phyloP scores from a whole-genome alignment of 2,329 filamentous ascomycete genomes.

The Ceratocystiopsis minuta region DNA sequence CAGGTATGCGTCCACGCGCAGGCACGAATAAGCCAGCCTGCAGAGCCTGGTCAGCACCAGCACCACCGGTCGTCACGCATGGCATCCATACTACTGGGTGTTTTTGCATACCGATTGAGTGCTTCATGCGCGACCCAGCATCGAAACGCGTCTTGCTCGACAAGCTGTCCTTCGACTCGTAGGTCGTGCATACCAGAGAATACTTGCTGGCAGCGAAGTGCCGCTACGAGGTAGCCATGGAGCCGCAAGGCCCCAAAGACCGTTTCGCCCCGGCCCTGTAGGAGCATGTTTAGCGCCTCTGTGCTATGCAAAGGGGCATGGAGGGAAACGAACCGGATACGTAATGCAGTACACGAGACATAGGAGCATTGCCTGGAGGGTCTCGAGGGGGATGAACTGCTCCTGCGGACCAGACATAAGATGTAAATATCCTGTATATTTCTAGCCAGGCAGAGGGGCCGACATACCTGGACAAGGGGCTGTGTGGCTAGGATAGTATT shows the following conservation, averaged over 20 bases:
- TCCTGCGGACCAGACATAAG: neutral
- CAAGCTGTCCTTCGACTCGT: neutral
- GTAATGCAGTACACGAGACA: constrained; percentile 2
- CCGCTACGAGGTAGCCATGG: neutral
- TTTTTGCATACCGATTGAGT: neutral
- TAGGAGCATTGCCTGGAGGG: constrained; percentile 3
- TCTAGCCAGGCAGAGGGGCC: too few species aligned
- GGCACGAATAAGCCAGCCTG: constrained; percentile 1
- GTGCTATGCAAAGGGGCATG: too few species aligned
- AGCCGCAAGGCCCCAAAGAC: constrained; percentile 1
- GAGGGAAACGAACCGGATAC: neutral
- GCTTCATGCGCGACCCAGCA: neutral
- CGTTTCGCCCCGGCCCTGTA: neutral
- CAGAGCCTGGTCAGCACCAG: neutral
- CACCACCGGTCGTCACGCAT: neutral
- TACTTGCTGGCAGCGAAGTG: constrained; percentile 1
- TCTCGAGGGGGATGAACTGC: neutral
- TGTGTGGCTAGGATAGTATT: too few species aligned
- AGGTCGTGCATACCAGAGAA: neutral
- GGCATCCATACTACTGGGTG: too few species aligned
- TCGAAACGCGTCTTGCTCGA: neutral
- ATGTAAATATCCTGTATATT: too few species aligned
- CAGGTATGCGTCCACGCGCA: constrained; percentile 2
- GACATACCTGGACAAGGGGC: too few species aligned
- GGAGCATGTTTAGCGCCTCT: too few species aligned